Conservation (phyloP, 2,329 filamentous ascomycete genomes). For the Myriosclerotinia curreyana region DNA sequence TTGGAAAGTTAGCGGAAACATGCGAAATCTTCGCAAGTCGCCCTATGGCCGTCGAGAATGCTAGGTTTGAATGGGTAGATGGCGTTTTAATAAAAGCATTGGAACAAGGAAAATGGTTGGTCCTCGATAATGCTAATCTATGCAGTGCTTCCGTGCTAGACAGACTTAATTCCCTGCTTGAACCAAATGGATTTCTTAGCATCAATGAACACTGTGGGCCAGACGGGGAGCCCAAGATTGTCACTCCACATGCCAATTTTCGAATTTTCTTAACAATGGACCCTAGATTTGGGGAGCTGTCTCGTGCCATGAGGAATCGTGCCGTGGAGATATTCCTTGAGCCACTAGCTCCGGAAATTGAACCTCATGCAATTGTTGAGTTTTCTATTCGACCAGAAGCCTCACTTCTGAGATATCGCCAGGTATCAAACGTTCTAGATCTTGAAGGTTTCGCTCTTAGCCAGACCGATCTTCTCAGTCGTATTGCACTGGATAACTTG, state of each 20-base stretch:
- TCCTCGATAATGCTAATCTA: slow-evolving; percentile 95
- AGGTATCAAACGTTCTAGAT: slow-evolving; percentile 28
- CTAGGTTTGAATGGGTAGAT: slow-evolving; percentile 94
- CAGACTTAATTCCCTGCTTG: slow-evolving; percentile 87
- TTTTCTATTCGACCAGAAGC: slow-evolving; percentile 30
- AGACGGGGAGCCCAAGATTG: slow-evolving; percentile 74
- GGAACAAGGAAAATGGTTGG: slow-evolving; percentile 82
- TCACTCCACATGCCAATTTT: slow-evolving; percentile 82
- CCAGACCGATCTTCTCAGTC: slow-evolving; percentile 24
- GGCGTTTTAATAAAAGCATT: slow-evolving; percentile 87
- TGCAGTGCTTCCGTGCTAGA: slow-evolving; percentile 95
- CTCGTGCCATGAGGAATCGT: slow-evolving; percentile 93
- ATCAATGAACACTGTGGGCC: slow-evolving; percentile 90
- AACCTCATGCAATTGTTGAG: neutral
- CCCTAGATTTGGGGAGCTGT: slow-evolving; percentile 86
- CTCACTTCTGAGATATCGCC: slow-evolving; percentile 35
- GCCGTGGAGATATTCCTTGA: slow-evolving; percentile 84
- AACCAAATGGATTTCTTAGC: slow-evolving; percentile 81
- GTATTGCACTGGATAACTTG: slow-evolving; percentile 37
- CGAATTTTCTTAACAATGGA: slow-evolving; percentile 93
- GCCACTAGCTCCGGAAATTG: slow-evolving; percentile 28
- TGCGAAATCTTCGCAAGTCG: slow-evolving; percentile 47
- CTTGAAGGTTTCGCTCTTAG: slow-evolving; percentile 3
- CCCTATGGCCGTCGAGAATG: slow-evolving; percentile 61
- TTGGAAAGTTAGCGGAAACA: slow-evolving; percentile 30